Evolutionary conservation across 495 filamentous ascomycete species (phyloP), one percentile per base, ranked within the genome.

Genomic region (Neurospora tetrasperma): DNA sequence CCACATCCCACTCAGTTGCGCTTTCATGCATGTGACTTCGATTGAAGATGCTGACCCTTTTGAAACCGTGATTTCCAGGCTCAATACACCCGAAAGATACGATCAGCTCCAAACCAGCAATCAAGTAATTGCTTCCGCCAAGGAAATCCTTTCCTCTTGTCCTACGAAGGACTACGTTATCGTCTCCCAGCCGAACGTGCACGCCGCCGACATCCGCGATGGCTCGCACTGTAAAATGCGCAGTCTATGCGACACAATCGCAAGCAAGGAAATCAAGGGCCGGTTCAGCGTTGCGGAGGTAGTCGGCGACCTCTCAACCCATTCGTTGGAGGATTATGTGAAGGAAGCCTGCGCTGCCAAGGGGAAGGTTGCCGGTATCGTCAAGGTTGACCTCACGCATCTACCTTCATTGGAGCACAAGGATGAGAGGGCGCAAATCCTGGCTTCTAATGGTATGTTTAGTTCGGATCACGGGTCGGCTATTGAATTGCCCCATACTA

Each of bases 151-250:
- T 40, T 83, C 83, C 12, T 77, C 78, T n/a, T 97, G 94, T 80
- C 88, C 89, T 2, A 93, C 92, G 4, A 86, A 91, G 42, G 88
- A 87, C 59, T 98, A 97, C 85, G 83, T 97, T 78, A 82, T 98
- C 74, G 88, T 95, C 71, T 89, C 88, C 23, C 93, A 96, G 75
- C 92, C 93, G 5, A 90, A 92, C 71, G 84, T 94, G 46, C 88
- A 92, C 77, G 88, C 89, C 70, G 84, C 83, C 72, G 87, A 90
- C 77, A 83, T 97, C 69, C 86, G 86, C 48, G 76, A 80, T 35
- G 79, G 78, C 35, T 74, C 74, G 59, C 31, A 35, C 35, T 82
- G 81, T 71, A 74, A 69, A 46, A 75, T 78, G 73, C 78, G 78
- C 11, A 79, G 75, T 59, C 74, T 83, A n/a, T 81, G 79, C 71